phyloP scores from a whole-genome alignment of 768 basidiomycete genomes.

The Calocybe indica region DNA sequence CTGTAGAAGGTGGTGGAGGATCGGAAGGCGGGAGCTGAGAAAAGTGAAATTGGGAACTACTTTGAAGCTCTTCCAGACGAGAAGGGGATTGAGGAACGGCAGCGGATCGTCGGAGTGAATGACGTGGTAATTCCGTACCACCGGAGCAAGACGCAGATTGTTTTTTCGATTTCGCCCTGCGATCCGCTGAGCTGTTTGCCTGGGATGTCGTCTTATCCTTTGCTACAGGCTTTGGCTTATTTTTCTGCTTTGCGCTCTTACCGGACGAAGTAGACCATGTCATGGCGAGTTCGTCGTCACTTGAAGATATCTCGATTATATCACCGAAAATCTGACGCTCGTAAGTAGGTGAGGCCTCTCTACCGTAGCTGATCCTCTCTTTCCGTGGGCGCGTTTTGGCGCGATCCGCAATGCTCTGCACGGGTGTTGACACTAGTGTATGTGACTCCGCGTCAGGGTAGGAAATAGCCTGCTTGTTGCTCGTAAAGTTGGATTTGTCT shows the following conservation, averaged over 20 bases:
- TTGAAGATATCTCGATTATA: conserved; percentile 40
- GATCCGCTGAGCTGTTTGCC: not conserved
- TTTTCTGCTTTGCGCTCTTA: conserved; percentile 13
- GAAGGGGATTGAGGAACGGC: conserved; percentile 6
- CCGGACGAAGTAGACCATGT: conserved; percentile 21
- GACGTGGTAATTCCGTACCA: conserved; percentile 8
- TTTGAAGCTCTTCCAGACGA: too few species aligned
- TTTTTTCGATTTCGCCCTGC: conserved; percentile 2
- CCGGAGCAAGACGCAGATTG: conserved; percentile 1
- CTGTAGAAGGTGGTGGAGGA: conserved; percentile 23
- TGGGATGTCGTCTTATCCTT: conserved; percentile 18
- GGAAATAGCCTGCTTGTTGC: too few species aligned
- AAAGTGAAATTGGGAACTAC: conserved; percentile 6
- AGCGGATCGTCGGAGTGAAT: conserved; percentile 6
- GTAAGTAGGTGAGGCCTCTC: too few species aligned
- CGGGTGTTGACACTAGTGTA: conserved; percentile 3
- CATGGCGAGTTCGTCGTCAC: conserved; percentile 32
- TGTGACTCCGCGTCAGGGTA: too few species aligned
- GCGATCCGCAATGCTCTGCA: conserved; percentile 46
- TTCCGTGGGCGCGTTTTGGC: conserved; percentile 49
- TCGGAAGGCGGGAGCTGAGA: conserved; percentile 27
- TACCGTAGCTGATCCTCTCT: conserved; percentile 9
- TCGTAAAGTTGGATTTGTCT: not conserved
- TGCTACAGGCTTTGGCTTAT: conserved; percentile 17
- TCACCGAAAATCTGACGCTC: conserved; percentile 11